phyloP scores from a whole-genome alignment of 2,329 filamentous ascomycete species.

The Arthroderma sp. region DNA sequence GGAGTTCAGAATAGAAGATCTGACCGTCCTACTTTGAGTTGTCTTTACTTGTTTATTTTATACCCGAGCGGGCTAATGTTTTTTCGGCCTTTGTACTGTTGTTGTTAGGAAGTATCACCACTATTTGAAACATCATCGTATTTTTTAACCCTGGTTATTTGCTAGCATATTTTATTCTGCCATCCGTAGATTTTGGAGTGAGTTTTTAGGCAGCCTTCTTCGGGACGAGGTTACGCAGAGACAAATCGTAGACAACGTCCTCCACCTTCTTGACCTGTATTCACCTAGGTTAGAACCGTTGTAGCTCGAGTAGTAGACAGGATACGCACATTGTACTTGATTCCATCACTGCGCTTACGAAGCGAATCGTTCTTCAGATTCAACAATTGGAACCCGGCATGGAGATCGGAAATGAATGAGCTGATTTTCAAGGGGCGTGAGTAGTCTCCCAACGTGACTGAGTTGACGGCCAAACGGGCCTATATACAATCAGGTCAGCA shows the following conservation, averaged over 20 bases:
- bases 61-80: no score
- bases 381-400: slow-evolving; percentile 90
- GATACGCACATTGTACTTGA: slow-evolving; percentile 68
- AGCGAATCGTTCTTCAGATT: slow-evolving; percentile 95
- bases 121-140: not conserved
- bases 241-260: slow-evolving; percentile 93
- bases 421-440: slow-evolving; percentile 75
- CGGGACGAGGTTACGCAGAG: slow-evolving; percentile 66
- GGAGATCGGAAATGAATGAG: slow-evolving; percentile 85
- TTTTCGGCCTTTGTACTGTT: no score
- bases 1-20: no score
- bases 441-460: slow-evolving; percentile 83
- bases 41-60: no score
- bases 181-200: no score
- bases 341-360: slow-evolving; percentile 73
- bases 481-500: slow-evolving; percentile 14
- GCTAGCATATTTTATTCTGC: no score
- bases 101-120: not conserved
- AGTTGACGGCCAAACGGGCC: slow-evolving; percentile 82
- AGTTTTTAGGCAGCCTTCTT: slow-evolving; percentile 17
- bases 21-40: no score
- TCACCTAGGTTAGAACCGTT: not conserved
- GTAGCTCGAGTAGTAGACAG: not conserved
- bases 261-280: slow-evolving; percentile 81
- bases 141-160: not conserved